Percentiles rank a stretch among this genome's conserved stretches.
Evolutionary conservation across 2,329 filamentous ascomycete species (phyloP).

Genomic region (Neocatenulostroma microsporum): DNA sequence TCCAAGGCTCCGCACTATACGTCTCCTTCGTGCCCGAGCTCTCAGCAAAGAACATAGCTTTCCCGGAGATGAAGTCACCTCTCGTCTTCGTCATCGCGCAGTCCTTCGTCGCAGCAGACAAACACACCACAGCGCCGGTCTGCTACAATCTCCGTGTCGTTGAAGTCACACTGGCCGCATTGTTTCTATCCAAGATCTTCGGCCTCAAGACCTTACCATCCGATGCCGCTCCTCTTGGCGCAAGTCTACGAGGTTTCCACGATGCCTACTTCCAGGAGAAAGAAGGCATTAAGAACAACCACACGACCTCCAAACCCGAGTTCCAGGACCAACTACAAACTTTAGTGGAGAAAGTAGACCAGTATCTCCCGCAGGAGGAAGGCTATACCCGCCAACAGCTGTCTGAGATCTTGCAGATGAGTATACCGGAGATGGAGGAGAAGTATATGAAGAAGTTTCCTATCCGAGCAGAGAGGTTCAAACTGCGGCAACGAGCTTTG

Average conservation of each 20-base stretch:
- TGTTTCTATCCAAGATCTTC: slow-evolving; percentile 54
- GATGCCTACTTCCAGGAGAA: slow-evolving; percentile 63
- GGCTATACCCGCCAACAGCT: slow-evolving; percentile 88
- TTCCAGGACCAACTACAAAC: slow-evolving; percentile 60
- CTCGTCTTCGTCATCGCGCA: slow-evolving; percentile 91
- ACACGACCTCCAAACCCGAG: slow-evolving; percentile 36
- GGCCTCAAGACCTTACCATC: slow-evolving; percentile 56
- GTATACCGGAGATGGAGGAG: slow-evolving; percentile 62
- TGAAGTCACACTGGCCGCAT: slow-evolving; percentile 83
- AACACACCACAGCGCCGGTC: slow-evolving; percentile 84
- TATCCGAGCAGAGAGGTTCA: slow-evolving; percentile 79
- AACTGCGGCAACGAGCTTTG: slow-evolving; percentile 74
- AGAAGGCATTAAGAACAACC: slow-evolving; percentile 41
- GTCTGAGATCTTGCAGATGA: slow-evolving; percentile 60
- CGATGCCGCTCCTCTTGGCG: slow-evolving; percentile 74
- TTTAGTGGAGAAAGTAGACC: slow-evolving; percentile 60
- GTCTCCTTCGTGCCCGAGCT: slow-evolving; percentile 82
- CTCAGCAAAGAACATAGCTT: slow-evolving; percentile 65
- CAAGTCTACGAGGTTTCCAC: slow-evolving; percentile 81
- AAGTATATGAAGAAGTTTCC: slow-evolving; percentile 83
- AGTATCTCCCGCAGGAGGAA: slow-evolving; percentile 66
- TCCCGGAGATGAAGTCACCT: slow-evolving; percentile 73
- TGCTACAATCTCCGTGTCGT: slow-evolving; percentile 97
- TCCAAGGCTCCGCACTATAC: slow-evolving; percentile 76
- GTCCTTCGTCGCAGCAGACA: slow-evolving; percentile 88